phyloP scores from a whole-genome alignment of 495 filamentous ascomycete genomes.

The Emericellopsis terricola region DNA sequence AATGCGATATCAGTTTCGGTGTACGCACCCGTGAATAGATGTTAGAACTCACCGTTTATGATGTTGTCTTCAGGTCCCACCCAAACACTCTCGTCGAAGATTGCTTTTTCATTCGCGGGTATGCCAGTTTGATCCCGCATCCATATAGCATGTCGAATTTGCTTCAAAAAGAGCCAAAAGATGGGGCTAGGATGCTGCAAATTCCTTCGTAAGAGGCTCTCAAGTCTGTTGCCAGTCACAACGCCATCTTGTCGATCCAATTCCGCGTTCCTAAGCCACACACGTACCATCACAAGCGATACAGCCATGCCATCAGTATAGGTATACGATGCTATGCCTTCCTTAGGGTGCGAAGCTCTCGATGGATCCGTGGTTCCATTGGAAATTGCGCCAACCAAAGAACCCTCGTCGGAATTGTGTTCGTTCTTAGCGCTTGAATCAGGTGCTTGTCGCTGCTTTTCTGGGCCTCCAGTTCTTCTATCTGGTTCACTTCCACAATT shows the following conservation, averaged over 20 bases:
- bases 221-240: background rate
- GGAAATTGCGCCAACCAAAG: too few relatives aligned
- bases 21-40: background rate
- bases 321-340: background rate
- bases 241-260: background rate
- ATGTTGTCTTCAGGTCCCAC: background rate
- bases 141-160: background rate
- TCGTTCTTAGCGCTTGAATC: too few relatives aligned
- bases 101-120: background rate
- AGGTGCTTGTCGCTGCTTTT: too few relatives aligned
- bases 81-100: background rate
- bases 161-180: background rate
- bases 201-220: background rate
- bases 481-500: background rate
- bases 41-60: background rate
- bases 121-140: background rate
- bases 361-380: background rate
- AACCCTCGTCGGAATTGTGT: too few relatives aligned
- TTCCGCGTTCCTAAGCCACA: background rate
- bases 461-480: too few relatives aligned
- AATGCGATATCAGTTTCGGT: background rate
- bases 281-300: background rate
- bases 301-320: background rate
- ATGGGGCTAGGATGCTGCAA: background rate
- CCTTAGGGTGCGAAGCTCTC: background rate